Conservation (phyloP, 305 asterid genomes). For the Solanum hybrid region DNA sequence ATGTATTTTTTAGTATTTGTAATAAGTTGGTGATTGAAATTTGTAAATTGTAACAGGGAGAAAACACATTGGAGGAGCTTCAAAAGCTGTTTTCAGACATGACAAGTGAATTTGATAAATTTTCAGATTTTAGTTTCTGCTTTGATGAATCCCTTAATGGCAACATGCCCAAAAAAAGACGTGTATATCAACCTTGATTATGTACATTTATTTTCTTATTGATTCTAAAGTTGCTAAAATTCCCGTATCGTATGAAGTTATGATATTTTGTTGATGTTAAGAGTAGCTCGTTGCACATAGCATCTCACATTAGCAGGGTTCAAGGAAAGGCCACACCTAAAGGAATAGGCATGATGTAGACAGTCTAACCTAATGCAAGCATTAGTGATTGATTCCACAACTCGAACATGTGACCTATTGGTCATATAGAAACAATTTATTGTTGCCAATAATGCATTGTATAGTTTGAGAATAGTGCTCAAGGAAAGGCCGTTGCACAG, state of each 20-base stretch:
- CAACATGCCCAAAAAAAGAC: slow-evolving; percentile 2
- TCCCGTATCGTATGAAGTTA: neutral
- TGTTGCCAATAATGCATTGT: neutral
- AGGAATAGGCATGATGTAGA: neutral
- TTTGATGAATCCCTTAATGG: slow-evolving; percentile 5
- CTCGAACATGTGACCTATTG: neutral
- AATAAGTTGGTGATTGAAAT: neutral
- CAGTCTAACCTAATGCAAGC: neutral
- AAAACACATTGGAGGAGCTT: slow-evolving; percentile 21
- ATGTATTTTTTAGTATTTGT: neutral
- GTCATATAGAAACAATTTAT: neutral
- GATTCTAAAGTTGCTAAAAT: neutral
- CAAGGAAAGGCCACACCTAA: neutral
- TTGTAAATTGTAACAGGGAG: slow-evolving; percentile 6
- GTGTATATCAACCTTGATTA: neutral
- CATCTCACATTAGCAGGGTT: neutral
- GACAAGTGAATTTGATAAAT: slow-evolving; percentile 8
- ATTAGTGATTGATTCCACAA: neutral
- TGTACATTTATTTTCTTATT: neutral
- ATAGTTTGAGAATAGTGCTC: too few relatives aligned
- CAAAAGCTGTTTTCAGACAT: slow-evolving; percentile 17
- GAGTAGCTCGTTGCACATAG: neutral
- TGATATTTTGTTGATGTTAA: neutral
- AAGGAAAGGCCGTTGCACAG: neutral
- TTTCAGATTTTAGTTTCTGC: neutral